Conservation (phyloP, 352 stramenopile genomes). For the Pythium chondricola region DNA sequence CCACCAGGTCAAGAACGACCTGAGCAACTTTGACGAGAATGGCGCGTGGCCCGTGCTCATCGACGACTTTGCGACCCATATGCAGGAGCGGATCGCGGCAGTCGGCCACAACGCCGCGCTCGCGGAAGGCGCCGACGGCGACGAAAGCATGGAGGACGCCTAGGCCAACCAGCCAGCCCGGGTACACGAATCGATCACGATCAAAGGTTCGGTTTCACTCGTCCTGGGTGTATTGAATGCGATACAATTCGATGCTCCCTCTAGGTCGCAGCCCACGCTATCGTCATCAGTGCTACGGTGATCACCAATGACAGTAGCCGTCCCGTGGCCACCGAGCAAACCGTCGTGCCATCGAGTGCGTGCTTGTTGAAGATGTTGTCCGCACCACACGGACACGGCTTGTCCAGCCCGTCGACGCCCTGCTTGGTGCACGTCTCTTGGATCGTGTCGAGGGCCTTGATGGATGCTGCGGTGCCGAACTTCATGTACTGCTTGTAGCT, state of each 20-base stretch:
- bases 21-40: conserved; percentile 87
- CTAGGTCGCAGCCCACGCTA: too few relatives aligned
- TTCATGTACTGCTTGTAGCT: conserved; percentile 76
- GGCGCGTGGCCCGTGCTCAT: conserved; percentile 81
- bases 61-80: conserved; percentile 75
- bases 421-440: conserved; percentile 40
- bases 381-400: conserved; percentile 40
- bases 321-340: too few relatives aligned
- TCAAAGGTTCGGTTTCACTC: too few relatives aligned
- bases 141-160: conserved; percentile 47
- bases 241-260: too few relatives aligned
- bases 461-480: conserved; percentile 40
- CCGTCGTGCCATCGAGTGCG: conserved; percentile 42
- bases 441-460: conserved; percentile 39
- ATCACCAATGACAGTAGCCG: too few relatives aligned
- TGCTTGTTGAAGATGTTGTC: conserved; percentile 49
- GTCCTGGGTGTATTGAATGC: too few relatives aligned
- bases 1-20: conserved; percentile 50
- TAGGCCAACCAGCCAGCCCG: too few relatives aligned
- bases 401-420: conserved; percentile 33
- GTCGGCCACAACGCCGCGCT: conserved; percentile 35
- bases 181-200: too few relatives aligned
- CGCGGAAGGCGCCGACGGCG: conserved; percentile 38
- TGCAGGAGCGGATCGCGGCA: conserved; percentile 45
- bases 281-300: neutral